Base-by-base conservation (phyloP, 2,329 filamentous ascomycete genomes). In the Cadophora luteo-olivacea region DNA sequence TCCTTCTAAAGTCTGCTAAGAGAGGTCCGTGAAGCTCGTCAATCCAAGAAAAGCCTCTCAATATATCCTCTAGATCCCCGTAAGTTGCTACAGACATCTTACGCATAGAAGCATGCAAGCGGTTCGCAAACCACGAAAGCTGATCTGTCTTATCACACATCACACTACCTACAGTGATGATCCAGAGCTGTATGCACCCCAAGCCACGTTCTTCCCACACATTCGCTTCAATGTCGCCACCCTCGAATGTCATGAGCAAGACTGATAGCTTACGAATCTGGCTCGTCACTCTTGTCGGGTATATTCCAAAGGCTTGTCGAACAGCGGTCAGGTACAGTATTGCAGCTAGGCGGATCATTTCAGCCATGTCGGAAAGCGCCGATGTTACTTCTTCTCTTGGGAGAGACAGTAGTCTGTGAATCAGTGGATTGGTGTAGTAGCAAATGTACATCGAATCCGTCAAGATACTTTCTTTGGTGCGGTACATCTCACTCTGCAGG, bases 141-240 rank as follows among this genome's bases (percentile, higher is more conserved):
- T 19, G 29, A 12, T 60, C 36, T 45, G 19, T 60, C 36, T 60
- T n/a, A 19, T 45, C 57, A 25, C 36, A 25, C 33, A 60, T 9
- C 8, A 60, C 29, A 7, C 33, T n/a, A 7, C 36, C 57, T 5
- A 45, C 36, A 12, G 36, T 29, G 19, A 60, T 45, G 9, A 60
- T 9, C 57, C 57, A 60, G 14, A 60, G 57, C 22, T 41, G n/a
- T 19, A 41, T 25, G n/a, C 38, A 41, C 33, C 57, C 36, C 33
- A 60, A 24, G 4, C 57, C 57, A 60, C 38, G 57, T 29, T 60
- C 57, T 24, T 45, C 36, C 57, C 57, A 60, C 36, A 60, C 25
- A 5, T 5, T 29, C 11, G 5, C 7, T 0, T 29, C 22, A 8
- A 3, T n/a, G 4, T 22, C 22, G 19, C 14, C 14, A 41, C 36